These are phyloP conservation scores for Globisporangium irregulare DNA, from an alignment of 352 stramenopile species.

Conservation along the genomic window DNA sequence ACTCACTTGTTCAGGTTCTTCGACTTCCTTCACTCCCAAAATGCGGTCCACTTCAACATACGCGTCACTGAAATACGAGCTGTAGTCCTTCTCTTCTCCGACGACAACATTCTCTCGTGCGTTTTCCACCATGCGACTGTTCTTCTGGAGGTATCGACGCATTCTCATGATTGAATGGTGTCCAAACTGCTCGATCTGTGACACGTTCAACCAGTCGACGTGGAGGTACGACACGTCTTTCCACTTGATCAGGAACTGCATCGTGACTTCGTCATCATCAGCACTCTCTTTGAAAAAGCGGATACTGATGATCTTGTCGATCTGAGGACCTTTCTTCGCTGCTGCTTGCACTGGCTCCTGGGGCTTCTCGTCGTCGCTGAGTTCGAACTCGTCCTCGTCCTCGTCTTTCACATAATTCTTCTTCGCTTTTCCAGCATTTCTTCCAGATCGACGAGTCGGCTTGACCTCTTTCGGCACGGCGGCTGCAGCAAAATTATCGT, in stretches of 20 bases:
- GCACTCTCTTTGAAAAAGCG: conserved; percentile 63
- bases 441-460: conserved; percentile 71
- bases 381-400: conserved; percentile 59
- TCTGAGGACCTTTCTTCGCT: conserved; percentile 73
- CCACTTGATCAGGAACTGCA: conserved; percentile 99
- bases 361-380: conserved; percentile 68
- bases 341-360: conserved; percentile 34
- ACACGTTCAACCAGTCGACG: conserved; percentile 95
- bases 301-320: conserved; percentile 92
- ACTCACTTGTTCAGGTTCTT: conserved; percentile 72
- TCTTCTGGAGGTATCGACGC: conserved; percentile 85
- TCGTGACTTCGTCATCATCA: conserved; percentile 58
- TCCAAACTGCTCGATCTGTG: conserved; percentile 90
- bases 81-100: conserved; percentile 74
- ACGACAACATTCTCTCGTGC: conserved; percentile 72
- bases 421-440: conserved; percentile 77
- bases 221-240: conserved; percentile 97
- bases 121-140: conserved; percentile 76
- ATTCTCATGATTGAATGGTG: conserved; percentile 80
- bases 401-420: conserved; percentile 87
- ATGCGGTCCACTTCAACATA: conserved; percentile 86
- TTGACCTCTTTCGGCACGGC: conserved; percentile 45
- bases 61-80: conserved; percentile 79
- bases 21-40: conserved; percentile 70
- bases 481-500: conserved; percentile 42